Evolutionary conservation across 2,329 filamentous ascomycete species (phyloP).

Genomic region (Penicillium sp.): DNA sequence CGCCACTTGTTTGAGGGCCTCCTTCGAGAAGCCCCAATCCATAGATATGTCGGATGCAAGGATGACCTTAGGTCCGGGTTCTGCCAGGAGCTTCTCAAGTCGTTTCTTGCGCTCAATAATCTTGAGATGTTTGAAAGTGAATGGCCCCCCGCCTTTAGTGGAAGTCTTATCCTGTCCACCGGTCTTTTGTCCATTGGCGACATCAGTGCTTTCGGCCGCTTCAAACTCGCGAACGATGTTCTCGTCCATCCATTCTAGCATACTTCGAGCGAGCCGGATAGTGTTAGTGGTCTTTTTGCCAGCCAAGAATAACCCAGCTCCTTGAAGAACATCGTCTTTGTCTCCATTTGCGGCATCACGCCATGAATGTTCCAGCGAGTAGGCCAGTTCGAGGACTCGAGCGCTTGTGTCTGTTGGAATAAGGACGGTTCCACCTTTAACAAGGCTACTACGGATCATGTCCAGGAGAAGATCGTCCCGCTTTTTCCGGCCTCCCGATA

Average conservation of each 20-base stretch:
- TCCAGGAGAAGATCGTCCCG: conserved; percentile 81
- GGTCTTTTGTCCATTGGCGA: conserved; percentile 35
- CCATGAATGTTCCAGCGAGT: conserved; percentile 91
- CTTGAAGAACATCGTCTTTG: conserved; percentile 50
- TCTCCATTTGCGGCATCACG: conserved; percentile 58
- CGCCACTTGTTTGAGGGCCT: conserved; percentile 70
- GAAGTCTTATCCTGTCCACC: conserved; percentile 39
- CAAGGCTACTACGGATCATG: conserved; percentile 73
- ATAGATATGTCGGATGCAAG: conserved; percentile 85
- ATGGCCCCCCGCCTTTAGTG: conserved; percentile 61
- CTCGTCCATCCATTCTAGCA: conserved; percentile 99
- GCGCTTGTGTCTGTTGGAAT: conserved; percentile 95
- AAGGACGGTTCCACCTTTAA: conserved; percentile 80
- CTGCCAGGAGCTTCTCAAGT: conserved; percentile 64
- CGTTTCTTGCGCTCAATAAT: conserved; percentile 78
- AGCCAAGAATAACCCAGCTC: conserved; percentile 69
- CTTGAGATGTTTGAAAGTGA: conserved; percentile 83
- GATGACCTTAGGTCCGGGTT: conserved; percentile 64
- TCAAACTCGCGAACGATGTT: conserved; percentile 90
- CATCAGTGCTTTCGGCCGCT: conserved; percentile 49
- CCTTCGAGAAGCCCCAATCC: conserved; percentile 92
- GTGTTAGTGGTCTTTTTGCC: conserved; percentile 83
- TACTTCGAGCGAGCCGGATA: conserved; percentile 85
- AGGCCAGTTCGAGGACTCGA: conserved; percentile 86
- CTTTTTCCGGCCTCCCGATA: conserved; percentile 69